Conservation (phyloP, 2,329 filamentous ascomycete genomes). For the Venturia carpophila region DNA sequence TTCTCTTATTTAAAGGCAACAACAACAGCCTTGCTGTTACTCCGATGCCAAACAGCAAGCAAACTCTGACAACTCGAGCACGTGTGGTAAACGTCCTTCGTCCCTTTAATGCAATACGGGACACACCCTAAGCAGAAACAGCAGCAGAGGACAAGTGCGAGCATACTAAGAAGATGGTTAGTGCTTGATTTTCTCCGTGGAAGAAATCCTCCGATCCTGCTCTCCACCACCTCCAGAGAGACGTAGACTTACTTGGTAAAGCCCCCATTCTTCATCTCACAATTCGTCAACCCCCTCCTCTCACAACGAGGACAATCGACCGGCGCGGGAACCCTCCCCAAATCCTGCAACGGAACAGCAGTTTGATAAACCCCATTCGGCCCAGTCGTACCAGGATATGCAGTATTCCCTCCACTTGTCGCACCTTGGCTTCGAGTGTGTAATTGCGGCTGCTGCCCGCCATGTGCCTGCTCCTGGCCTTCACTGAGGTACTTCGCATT, state of each 20-base stretch:
- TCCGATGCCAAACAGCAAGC: conserved; percentile 1
- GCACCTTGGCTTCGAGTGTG: too few species aligned
- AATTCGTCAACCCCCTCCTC: neutral
- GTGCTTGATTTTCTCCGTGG: neutral
- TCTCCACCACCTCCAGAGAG: too few species aligned
- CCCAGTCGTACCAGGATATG: neutral
- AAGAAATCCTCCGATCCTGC: too few species aligned
- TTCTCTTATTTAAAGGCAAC: neutral
- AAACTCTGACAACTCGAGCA: neutral
- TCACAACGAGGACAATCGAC: neutral
- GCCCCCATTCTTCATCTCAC: neutral
- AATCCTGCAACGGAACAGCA: neutral
- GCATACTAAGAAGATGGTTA: neutral
- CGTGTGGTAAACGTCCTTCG: neutral
- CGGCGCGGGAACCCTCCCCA: neutral
- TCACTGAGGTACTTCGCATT: neutral
- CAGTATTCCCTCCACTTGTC: too few species aligned
- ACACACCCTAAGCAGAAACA: neutral
- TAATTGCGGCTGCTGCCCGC: neutral
- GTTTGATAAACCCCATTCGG: neutral
- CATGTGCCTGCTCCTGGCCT: neutral
- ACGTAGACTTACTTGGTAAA: neutral
- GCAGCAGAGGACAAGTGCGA: neutral
- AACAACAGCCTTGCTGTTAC: neutral
- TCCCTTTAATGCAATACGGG: neutral